These are phyloP conservation scores for Trichoderma brevicompactum DNA, from an alignment of 2,329 filamentous ascomycete genomes.

Conservation along the genomic window DNA sequence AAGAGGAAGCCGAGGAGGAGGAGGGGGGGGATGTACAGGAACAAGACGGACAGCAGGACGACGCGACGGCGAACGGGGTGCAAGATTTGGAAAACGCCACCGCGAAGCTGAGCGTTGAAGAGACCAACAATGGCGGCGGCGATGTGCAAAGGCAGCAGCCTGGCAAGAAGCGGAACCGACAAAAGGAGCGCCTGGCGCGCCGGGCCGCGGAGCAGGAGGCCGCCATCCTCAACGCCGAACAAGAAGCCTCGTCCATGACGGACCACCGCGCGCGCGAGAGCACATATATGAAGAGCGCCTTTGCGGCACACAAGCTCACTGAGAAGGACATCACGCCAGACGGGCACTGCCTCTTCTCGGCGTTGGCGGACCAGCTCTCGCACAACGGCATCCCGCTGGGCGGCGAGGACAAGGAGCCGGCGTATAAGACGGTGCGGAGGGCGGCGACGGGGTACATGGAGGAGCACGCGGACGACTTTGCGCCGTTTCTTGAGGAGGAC, in stretches of 20 bases:
- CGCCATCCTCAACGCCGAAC: constrained; percentile 66
- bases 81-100: constrained; percentile 31
- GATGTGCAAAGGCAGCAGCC: constrained; percentile 31
- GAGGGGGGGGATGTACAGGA: constrained; percentile 17
- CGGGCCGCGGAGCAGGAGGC: constrained; percentile 84
- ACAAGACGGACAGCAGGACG: constrained; percentile 11
- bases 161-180: constrained; percentile 79
- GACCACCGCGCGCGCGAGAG: constrained; percentile 74
- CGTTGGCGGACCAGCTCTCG: constrained; percentile 81
- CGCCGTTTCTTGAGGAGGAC: constrained; percentile 82
- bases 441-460: constrained; percentile 79
- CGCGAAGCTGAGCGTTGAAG: constrained; percentile 34
- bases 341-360: constrained; percentile 93
- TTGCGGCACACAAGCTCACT: constrained; percentile 65
- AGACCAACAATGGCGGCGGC: constrained; percentile 9
- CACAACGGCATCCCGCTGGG: constrained; percentile 53
- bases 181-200: constrained; percentile 88
- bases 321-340: constrained; percentile 86
- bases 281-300: constrained; percentile 68
- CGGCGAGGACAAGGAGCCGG: constrained; percentile 41
- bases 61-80: neutral
- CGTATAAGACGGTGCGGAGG: constrained; percentile 70
- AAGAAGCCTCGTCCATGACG: constrained; percentile 75
- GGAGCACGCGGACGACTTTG: constrained; percentile 77
- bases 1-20: constrained; percentile 3